Conservation (phyloP, 805 yeast species). For the Starmerella vaccinii region DNA sequence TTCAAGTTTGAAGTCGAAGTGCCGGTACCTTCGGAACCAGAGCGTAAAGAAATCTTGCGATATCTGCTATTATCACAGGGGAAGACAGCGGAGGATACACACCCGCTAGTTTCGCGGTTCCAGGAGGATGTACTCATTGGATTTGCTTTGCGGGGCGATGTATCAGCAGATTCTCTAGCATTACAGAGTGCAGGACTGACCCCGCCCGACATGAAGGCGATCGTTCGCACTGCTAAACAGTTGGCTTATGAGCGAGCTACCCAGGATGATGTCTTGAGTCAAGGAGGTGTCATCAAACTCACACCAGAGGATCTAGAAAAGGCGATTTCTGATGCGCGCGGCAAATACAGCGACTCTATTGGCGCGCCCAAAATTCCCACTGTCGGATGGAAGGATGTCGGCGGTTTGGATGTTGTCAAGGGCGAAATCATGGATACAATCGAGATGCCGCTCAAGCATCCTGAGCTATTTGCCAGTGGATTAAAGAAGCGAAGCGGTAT, state of each 20-base stretch:
- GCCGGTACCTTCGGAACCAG: constrained; percentile 67
- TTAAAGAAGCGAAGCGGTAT: constrained; percentile 91
- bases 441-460: constrained; percentile 89
- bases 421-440: constrained; percentile 91
- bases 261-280: constrained; percentile 34
- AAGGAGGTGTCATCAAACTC: constrained; percentile 46
- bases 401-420: constrained; percentile 84
- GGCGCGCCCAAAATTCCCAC: constrained; percentile 96
- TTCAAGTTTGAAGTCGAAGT: constrained; percentile 70
- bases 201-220: constrained; percentile 67
- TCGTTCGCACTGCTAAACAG: constrained; percentile 54
- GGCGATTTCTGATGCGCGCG: constrained; percentile 72
- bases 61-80: constrained; percentile 31
- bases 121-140: constrained; percentile 13
- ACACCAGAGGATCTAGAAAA: constrained; percentile 52
- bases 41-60: constrained; percentile 54
- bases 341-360: constrained; percentile 81
- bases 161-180: constrained; percentile 50
- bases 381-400: constrained; percentile 95
- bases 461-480: constrained; percentile 78
- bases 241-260: constrained; percentile 44
- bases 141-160: constrained; percentile 38
- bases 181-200: constrained; percentile 87
- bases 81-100: not conserved
- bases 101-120: constrained; percentile 11